phyloP scores from a whole-genome alignment of 352 stramenopile genomes.

The Phytophthora colocasiae region DNA sequence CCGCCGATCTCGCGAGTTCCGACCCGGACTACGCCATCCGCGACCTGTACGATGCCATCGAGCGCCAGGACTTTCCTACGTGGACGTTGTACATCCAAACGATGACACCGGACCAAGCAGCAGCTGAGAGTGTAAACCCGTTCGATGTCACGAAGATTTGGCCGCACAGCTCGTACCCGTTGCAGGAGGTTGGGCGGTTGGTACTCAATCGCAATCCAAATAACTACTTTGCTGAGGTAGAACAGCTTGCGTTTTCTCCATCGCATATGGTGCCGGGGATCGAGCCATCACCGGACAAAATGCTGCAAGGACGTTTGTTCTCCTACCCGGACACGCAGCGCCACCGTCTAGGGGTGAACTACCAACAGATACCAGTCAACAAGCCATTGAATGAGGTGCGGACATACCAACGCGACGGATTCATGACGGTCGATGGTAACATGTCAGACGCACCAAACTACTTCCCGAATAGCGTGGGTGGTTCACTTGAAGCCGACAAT shows the following conservation, averaged over 20 bases:
- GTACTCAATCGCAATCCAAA: conserved; percentile 92
- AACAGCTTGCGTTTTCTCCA: conserved; percentile 93
- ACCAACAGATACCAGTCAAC: conserved; percentile 91
- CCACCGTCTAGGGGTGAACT: conserved; percentile 89
- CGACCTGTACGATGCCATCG: conserved; percentile 93
- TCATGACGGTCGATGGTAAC: conserved; percentile 84
- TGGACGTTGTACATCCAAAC: conserved; percentile 94
- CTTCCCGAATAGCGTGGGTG: conserved; percentile 81
- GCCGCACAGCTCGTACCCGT: conserved; percentile 84
- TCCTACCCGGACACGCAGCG: conserved; percentile 90
- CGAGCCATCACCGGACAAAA: conserved; percentile 84
- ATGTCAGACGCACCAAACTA: conserved; percentile 80
- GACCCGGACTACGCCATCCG: conserved; percentile 93
- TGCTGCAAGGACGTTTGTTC: conserved; percentile 90
- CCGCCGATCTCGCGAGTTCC: conserved; percentile 58
- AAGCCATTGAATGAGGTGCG: conserved; percentile 62
- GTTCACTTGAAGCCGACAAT: conserved; percentile 1
- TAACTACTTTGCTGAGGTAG: conserved; percentile 94
- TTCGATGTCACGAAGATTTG: conserved; percentile 95
- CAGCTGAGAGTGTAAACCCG: conserved; percentile 72
- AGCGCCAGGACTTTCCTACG: conserved; percentile 63
- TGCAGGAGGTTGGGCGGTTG: conserved; percentile 85
- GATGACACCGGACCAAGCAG: conserved; percentile 84
- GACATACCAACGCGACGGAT: conserved; percentile 88
- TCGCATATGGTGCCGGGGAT: conserved; percentile 92